phyloP scores from a whole-genome alignment of 2,329 filamentous ascomycete genomes.

The Cladobotryum protrusum region DNA sequence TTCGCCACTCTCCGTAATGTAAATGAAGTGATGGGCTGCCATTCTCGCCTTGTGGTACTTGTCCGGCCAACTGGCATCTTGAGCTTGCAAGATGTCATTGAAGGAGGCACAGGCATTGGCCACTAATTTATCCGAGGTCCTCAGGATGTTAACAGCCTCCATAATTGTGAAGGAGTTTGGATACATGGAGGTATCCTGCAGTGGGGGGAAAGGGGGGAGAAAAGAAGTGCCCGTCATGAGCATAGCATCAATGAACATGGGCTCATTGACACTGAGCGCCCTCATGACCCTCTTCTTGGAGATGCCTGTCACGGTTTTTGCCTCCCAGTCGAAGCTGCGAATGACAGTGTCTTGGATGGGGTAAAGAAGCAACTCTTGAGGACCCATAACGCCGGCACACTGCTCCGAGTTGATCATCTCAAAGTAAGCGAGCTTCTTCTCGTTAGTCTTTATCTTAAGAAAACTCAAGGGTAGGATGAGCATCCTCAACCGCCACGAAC shows the following conservation, averaged over 20 bases:
- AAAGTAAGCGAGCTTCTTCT: conserved; percentile 66
- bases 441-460: conserved; percentile 12
- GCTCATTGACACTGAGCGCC: conserved; percentile 57
- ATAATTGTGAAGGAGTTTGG: conserved; percentile 57
- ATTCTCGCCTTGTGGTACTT: conserved; percentile 82
- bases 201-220: conserved; percentile 69
- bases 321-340: conserved; percentile 60
- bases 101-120: conserved; percentile 69
- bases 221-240: conserved; percentile 79
- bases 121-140: conserved; percentile 61
- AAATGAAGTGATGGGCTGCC: conserved; percentile 80
- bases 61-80: conserved; percentile 71
- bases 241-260: conserved; percentile 76
- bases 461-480: neutral
- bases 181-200: conserved; percentile 55
- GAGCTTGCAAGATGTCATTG: conserved; percentile 68
- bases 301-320: conserved; percentile 53
- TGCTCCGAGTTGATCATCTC: conserved; percentile 61
- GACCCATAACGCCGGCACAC: conserved; percentile 72
- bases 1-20: conserved; percentile 70
- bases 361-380: conserved; percentile 79
- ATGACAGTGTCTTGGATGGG: conserved; percentile 73
- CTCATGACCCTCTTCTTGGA: conserved; percentile 66
- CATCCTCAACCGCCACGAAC: conserved; percentile 39
- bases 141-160: conserved; percentile 73